Evolutionary conservation across 2,329 filamentous ascomycete species (phyloP), one percentile per base, ranked within the genome.

Genomic region (Colletotrichum sansevieriae): DNA sequence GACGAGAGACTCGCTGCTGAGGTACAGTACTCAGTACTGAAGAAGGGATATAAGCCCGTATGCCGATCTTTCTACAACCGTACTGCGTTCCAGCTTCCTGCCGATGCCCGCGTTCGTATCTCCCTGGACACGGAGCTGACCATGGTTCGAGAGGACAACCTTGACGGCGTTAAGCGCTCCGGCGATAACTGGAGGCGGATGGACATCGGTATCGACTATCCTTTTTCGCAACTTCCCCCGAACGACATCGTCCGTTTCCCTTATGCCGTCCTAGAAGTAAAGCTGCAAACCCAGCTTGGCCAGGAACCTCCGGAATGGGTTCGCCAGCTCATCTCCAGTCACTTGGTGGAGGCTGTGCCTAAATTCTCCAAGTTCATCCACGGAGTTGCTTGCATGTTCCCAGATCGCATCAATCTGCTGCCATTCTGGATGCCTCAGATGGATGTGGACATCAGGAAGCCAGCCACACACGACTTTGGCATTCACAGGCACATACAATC

Each of bases 321-420:
- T 74, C 91, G 94, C 22, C 94, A 98, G 77, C 87, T 99, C 59
- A 97, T 94, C 51, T 88, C 93, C 12, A 97, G 94, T 71, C 96
- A 99, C 82, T 86, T 99, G 15, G 96, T 99, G 2, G 96, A 99
- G 82, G 95, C 96, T n/a, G 95, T 99, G 2, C 96, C 96, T 71
- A 99, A 99, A 78, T 99, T 98, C 81, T 98, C 94, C 76, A 99
- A 99, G 82, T 99, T 98, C 79, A 98, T 99, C 67, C 96, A 99
- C 79, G 96, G 96, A 68, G 94, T 91, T 2, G 95, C 95, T 10
- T 92, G 89, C 11, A 82, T 99, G 52, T 97, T 98, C 79, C 95
- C 95, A 0, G 87, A 90, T 51, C 90, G 92, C 63, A 99, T 99
- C 79, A 85, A 98, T 55, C 86, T 99, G 12, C 85, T 99, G 6